These are phyloP conservation scores for Zygotorulaspora danielsina DNA, from an alignment of 805 yeast genomes.

Conservation along the genomic window DNA sequence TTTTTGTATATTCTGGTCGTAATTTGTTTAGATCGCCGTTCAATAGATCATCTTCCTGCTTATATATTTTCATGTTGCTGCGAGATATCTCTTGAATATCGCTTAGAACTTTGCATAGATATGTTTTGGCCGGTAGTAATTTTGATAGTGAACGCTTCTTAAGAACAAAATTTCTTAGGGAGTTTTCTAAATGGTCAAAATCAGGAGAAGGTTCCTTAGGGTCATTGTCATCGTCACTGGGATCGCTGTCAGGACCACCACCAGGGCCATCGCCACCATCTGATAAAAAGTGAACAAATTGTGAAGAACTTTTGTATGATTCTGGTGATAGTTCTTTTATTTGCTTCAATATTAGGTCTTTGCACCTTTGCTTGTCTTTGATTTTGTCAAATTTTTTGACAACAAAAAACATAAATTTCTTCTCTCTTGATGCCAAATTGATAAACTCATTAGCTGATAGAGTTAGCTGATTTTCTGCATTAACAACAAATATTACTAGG, in stretches of 20 bases:
- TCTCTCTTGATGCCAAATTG: constrained; percentile 83
- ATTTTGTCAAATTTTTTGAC: constrained; percentile 90
- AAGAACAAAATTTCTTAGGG: constrained; percentile 77
- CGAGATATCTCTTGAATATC: constrained; percentile 62
- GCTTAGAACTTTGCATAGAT: constrained; percentile 58
- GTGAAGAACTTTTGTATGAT: constrained; percentile 80
- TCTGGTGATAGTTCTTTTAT: constrained; percentile 84
- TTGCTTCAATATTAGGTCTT: constrained; percentile 72
- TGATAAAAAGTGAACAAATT: constrained; percentile 90
- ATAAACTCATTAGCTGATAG: constrained; percentile 92
- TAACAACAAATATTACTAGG: constrained; percentile 90
- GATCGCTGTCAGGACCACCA: constrained; percentile 36
- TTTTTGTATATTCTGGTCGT: constrained; percentile 58
- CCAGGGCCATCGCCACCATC: constrained; percentile 48
- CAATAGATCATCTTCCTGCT: constrained; percentile 46
- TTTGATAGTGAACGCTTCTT: constrained; percentile 89
- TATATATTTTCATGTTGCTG: constrained; percentile 55
- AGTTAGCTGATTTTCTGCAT: constrained; percentile 94
- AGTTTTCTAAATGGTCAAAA: constrained; percentile 79
- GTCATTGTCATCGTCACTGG: constrained; percentile 32
- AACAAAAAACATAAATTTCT: constrained; percentile 87
- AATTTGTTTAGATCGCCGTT: constrained; percentile 50
- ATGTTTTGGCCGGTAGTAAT: constrained; percentile 89
- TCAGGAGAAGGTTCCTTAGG: constrained; percentile 48
- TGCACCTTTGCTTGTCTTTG: constrained; percentile 74